Evolutionary conservation across 2,329 filamentous ascomycete genomes (phyloP), one percentile per base, ranked within the genome.

Genomic region (Ceratocystis alfenasii): DNA sequence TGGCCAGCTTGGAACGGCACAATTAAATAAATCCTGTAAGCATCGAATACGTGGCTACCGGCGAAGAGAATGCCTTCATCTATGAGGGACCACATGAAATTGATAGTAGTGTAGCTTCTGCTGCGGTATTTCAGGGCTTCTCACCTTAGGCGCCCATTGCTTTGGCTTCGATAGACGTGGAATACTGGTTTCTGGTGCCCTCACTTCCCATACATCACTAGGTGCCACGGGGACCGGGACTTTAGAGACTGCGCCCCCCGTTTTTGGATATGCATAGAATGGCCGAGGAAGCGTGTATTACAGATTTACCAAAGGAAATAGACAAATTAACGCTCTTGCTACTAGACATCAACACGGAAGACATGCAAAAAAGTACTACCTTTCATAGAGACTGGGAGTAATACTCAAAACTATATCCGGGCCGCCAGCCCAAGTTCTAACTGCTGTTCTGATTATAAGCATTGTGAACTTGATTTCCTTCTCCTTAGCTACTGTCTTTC

Each of bases 101-200:
- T 1, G 75, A 78, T 63, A 73, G 74, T 46, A 74, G 76, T 57
- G 72, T 77, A 71, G 68, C 75, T 66, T 75, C 81, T 69, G 77
- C 78, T 0, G 75, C 79, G 1, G 74, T 86, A 0, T 95, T 95
- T 73, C 79, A 5, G 77, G 79, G 0, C 90, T 90, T 0, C 82
- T 90, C 22, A 84, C 96, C 0, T 88, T 91, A 66, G 92, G 95
- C 70, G 78, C 95, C 67, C 80, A 88, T 28, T 92, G 90, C 64
- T 89, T 89, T 68, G 86, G 87, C 0, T 96, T 91, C 70, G 87
- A 90, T 68, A 89, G 87, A 71, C 80, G 82, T 2, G 81, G 3
- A 86, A 87, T 71, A 85, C 83, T 15, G 79, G 80, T 0, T 91
- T 88, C 71, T 90, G 84, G 78, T 86, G 86, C 67, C 82, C 90